Evolutionary conservation across 2,329 filamentous ascomycete genomes (phyloP).

Genomic region (Cladophialophora bantiana): DNA sequence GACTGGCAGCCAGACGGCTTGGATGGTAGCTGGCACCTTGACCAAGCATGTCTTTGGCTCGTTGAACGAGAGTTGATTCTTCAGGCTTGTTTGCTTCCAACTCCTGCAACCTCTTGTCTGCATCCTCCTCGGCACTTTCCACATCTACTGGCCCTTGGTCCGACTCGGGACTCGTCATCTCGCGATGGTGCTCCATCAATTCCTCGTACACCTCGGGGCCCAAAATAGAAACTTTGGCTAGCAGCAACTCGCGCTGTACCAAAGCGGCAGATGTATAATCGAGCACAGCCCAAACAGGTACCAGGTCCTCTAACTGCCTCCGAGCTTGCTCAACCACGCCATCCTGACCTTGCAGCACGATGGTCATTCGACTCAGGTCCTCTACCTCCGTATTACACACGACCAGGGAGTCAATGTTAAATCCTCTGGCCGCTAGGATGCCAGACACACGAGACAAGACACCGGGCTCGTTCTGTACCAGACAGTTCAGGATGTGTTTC

Average conservation of each 20-base stretch:
- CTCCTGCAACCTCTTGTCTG: slow-evolving; percentile 43
- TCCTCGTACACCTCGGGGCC: slow-evolving; percentile 99
- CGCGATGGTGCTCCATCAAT: slow-evolving; percentile 90
- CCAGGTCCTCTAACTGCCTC: slow-evolving; percentile 92
- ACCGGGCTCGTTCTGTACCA: slow-evolving; percentile 98
- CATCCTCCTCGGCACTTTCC: slow-evolving; percentile 47
- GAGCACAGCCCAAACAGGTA: slow-evolving; percentile 96
- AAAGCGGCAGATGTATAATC: slow-evolving; percentile 93
- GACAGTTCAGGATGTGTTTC: slow-evolving; percentile 95
- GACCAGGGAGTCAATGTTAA: slow-evolving; percentile 98
- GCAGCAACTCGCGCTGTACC: slow-evolving; percentile 91
- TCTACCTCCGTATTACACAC: slow-evolving; percentile 98
- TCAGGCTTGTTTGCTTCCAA: slow-evolving; percentile 49
- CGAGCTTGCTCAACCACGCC: slow-evolving; percentile 97
- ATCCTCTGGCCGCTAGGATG: slow-evolving; percentile 92
- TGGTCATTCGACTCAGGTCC: slow-evolving; percentile 97
- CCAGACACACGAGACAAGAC: slow-evolving; percentile 95
- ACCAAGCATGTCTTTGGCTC: slow-evolving; percentile 39
- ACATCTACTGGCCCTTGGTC: slow-evolving; percentile 38
- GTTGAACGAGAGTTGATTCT: slow-evolving; percentile 35
- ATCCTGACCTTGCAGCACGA: slow-evolving; percentile 94
- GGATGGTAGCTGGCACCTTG: slow-evolving; percentile 78
- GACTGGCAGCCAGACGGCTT: slow-evolving; percentile 79
- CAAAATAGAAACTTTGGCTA: slow-evolving; percentile 95
- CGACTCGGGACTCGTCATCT: slow-evolving; percentile 71